Evolutionary conservation across 2,329 filamentous ascomycete species (phyloP).

Genomic region (Neurospora crassa): DNA sequence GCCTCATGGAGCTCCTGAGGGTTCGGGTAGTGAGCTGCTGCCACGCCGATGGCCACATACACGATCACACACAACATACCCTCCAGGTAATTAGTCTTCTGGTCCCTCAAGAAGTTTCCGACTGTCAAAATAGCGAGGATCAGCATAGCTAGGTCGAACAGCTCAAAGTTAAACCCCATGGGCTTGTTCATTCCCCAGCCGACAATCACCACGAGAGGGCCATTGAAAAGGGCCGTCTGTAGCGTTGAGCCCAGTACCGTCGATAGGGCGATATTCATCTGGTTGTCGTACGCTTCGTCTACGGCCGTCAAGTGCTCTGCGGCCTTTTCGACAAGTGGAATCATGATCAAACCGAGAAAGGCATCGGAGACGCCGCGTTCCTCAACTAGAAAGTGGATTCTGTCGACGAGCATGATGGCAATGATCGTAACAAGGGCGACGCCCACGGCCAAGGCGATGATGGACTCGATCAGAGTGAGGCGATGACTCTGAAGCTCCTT

Average conservation of each 20-base stretch:
- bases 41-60: slow-evolving; percentile 51
- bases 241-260: slow-evolving; percentile 82
- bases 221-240: slow-evolving; percentile 84
- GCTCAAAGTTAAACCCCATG: slow-evolving; percentile 77
- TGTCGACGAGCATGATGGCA: slow-evolving; percentile 61
- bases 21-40: slow-evolving; percentile 47
- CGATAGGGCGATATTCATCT: slow-evolving; percentile 76
- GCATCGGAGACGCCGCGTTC: slow-evolving; percentile 37
- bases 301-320: slow-evolving; percentile 78
- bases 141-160: slow-evolving; percentile 76
- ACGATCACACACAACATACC: slow-evolving; percentile 68
- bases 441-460: slow-evolving; percentile 54
- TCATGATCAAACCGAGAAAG: slow-evolving; percentile 62
- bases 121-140: slow-evolving; percentile 79
- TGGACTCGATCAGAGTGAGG: slow-evolving; percentile 64
- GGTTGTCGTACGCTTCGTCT: slow-evolving; percentile 75
- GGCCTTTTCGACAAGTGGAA: slow-evolving; percentile 76
- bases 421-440: slow-evolving; percentile 64
- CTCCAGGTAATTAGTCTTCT: slow-evolving; percentile 86
- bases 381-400: slow-evolving; percentile 54
- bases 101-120: slow-evolving; percentile 77
- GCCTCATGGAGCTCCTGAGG: slow-evolving; percentile 14
- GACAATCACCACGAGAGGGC: slow-evolving; percentile 71
- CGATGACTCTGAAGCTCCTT: slow-evolving; percentile 53
- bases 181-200: slow-evolving; percentile 64